Base-by-base conservation (phyloP, 2,329 filamentous ascomycete genomes). In the Calonectria hawksworthii region DNA sequence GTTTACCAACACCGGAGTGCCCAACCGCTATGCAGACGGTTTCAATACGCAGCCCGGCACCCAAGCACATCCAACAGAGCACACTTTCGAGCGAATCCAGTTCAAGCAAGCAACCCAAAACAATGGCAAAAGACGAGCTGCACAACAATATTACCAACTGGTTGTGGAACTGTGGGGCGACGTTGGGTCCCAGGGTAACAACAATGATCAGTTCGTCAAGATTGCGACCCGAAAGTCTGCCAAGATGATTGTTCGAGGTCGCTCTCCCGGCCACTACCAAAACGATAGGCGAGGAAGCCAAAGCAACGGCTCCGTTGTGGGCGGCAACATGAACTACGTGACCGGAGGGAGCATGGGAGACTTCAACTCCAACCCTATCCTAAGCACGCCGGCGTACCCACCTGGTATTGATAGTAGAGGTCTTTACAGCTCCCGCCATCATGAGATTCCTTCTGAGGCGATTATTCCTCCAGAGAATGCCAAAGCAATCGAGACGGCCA, bases 31-130 rank as follows among this genome's bases (percentile, higher is more conserved):
- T 77, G 85, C 88, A 1, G 87, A 88, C 74, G 81, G 82, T 68
- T 86, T 88, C 74, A 77, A 74, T 32, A 68, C 77, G 34, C 81
- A 82, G 36, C 71, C 79, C 2, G 76, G 79, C 30, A 79, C 84
- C 41, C 85, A 87, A 77, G 83, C 63, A 82, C 85, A 86, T 21
- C 87, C 89, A 7, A 89, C 86, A 9, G 90, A 92, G 78, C 89
- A 92, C 76, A 92, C 89, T 0, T 98, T 98, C 82, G 96, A 98
- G 83, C 93, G 96, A 14, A 97, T 98, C 67, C 96, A 98, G 80
- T 98, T 98, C 90, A 98, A 98, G 84, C 95, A 95, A 77, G 96
- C 96, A 1, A 98, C 96, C 0, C 95, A 95, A 30, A 98, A 98
- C 86, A 98, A 98, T 79, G 96, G 96, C 61, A 98, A 98, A 84